phyloP scores from a whole-genome alignment of 2,329 filamentous ascomycete species.

The Pseudogymnoascus sp. region DNA sequence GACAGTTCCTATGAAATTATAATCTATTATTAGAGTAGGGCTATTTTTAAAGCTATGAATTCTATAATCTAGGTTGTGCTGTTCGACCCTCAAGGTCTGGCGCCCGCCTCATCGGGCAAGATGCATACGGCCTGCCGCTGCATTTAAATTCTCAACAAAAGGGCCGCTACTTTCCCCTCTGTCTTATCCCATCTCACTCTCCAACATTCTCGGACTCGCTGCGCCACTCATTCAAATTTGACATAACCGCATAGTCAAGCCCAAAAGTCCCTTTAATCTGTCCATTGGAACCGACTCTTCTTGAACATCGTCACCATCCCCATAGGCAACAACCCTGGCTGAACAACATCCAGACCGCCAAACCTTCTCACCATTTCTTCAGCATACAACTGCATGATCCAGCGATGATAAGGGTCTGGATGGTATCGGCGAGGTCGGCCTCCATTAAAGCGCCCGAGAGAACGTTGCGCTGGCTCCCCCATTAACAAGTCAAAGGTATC shows the following conservation, averaged over 20 bases:
- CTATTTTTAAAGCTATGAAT: too few relatives aligned
- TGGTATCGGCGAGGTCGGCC: slow-evolving; percentile 12
- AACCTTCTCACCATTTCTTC: slow-evolving; percentile 32
- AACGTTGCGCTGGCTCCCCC: slow-evolving; percentile 19
- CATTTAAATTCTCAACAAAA: too few relatives aligned
- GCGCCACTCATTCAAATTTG: too few relatives aligned
- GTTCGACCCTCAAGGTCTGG: too few relatives aligned
- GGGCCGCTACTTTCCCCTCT: too few relatives aligned
- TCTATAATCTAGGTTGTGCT: not conserved
- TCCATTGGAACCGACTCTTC: slow-evolving; percentile 31
- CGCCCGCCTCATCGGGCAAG: too few relatives aligned
- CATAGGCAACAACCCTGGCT: slow-evolving; percentile 32
- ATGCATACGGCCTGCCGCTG: too few relatives aligned
- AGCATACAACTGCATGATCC: slow-evolving; percentile 32
- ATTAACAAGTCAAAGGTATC: slow-evolving; percentile 27
- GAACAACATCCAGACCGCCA: slow-evolving; percentile 32
- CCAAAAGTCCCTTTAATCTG: slow-evolving; percentile 21
- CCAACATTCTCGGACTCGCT: too few relatives aligned
- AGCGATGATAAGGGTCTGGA: slow-evolving; percentile 28
- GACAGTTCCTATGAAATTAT: too few relatives aligned
- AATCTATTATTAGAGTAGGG: too few relatives aligned
- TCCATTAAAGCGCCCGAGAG: slow-evolving; percentile 18
- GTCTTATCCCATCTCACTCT: too few relatives aligned
- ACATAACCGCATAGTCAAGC: not conserved
- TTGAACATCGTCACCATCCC: slow-evolving; percentile 32